Percentiles rank a stretch among this genome's conserved stretches.
phyloP scores from a whole-genome alignment of 1,284 basidiomycete species.

The Malassezia sp. region DNA sequence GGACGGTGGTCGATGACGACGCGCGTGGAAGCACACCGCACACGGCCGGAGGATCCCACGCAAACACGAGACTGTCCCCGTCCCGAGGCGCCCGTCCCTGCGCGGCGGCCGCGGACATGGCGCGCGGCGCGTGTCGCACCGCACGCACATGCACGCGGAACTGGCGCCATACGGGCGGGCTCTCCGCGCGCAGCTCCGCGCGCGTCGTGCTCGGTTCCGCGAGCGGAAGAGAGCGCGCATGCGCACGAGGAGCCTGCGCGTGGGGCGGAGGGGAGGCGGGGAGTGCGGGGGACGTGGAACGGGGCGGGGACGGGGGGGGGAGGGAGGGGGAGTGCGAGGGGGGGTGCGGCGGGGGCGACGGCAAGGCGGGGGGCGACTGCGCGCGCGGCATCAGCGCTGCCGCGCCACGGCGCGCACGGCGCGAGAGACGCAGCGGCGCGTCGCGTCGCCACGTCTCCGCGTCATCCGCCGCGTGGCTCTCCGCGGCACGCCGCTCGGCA shows the following conservation, averaged over 20 bases:
- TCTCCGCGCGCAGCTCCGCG: not conserved
- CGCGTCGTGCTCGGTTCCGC: slow-evolving; percentile 4
- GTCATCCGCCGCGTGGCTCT: not conserved
- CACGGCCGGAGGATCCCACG: slow-evolving; percentile 1
- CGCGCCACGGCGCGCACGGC: no score
- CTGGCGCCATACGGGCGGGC: slow-evolving; percentile 16
- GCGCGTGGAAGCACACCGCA: not conserved
- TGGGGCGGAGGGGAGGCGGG: no score
- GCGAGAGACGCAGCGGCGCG: slow-evolving; percentile 2
- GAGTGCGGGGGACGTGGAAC: no score
- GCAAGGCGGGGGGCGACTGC: not conserved
- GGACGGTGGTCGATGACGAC: not conserved
- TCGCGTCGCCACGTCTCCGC: slow-evolving; percentile 8
- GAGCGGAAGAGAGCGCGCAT: no score
- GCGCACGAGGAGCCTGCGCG: no score
- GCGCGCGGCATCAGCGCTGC: no score
- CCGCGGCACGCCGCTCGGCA: not conserved
- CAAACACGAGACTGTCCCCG: not conserved
- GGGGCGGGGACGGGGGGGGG: not conserved
- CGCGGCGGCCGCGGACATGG: not conserved
- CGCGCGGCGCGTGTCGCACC: not conserved
- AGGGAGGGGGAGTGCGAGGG: no score
- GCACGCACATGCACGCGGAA: slow-evolving; percentile 5
- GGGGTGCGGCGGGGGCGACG: not conserved
- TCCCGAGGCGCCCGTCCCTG: slow-evolving; percentile 2